Conservation (phyloP, 2,329 filamentous ascomycete species). For the Anisogramma anomala region DNA sequence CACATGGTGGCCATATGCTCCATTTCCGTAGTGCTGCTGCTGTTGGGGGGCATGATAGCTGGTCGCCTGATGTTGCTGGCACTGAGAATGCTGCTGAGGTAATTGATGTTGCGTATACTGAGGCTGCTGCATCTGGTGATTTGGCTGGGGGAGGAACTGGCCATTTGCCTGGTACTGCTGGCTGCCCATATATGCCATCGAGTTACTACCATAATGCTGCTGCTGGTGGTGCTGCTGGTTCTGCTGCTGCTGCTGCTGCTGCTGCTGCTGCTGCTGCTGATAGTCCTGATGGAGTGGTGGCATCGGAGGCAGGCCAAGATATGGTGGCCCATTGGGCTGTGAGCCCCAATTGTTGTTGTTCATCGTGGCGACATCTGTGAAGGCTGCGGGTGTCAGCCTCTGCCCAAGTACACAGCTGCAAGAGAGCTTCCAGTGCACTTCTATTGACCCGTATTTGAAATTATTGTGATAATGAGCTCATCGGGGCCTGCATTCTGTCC, state of each 20-base stretch:
- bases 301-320: slow-evolving; percentile 12
- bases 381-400: not conserved
- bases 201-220: slow-evolving; percentile 15
- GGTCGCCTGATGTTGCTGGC: slow-evolving; percentile 18
- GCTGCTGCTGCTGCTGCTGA: slow-evolving; percentile 19
- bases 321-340: slow-evolving; percentile 12
- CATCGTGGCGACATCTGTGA: slow-evolving; percentile 12
- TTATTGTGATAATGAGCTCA: not conserved
- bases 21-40: slow-evolving; percentile 16
- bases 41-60: slow-evolving; percentile 18
- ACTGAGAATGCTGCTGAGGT: slow-evolving; percentile 20
- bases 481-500: not conserved
- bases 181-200: slow-evolving; percentile 13
- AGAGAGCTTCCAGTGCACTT: not conserved
- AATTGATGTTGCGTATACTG: slow-evolving; percentile 18
- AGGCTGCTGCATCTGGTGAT: slow-evolving; percentile 19
- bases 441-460: not conserved
- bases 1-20: slow-evolving; percentile 17
- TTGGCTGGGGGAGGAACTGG: slow-evolving; percentile 17
- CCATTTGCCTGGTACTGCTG: slow-evolving; percentile 18
- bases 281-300: slow-evolving; percentile 19
- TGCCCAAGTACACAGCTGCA: slow-evolving; percentile 1
- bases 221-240: slow-evolving; percentile 18
- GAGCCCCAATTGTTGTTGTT: slow-evolving; percentile 15
- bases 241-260: slow-evolving; percentile 19